A percentile compares a stretch with the other conserved stretches of the same genome.
phyloP scores from a whole-genome alignment of 257 asterid species.

The Salvia splendens region DNA sequence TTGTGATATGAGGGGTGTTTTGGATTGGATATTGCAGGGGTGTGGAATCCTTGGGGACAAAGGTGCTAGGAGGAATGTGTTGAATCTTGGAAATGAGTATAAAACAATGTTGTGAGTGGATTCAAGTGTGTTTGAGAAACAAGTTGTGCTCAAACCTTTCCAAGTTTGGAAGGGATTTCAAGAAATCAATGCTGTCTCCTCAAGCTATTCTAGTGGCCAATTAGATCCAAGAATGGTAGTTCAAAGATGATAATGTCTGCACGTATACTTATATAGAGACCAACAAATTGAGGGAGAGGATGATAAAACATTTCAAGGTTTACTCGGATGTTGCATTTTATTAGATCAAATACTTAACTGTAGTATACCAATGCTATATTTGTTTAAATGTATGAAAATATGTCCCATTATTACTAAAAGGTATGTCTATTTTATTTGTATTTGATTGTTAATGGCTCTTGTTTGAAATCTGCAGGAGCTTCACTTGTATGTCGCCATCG shows the following conservation, averaged over 20 bases:
- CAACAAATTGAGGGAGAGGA: too few relatives aligned
- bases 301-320: too few relatives aligned
- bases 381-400: too few relatives aligned
- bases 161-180: conserved; percentile 67
- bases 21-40: conserved; percentile 38
- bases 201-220: conserved; percentile 74
- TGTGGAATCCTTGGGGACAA: conserved; percentile 70
- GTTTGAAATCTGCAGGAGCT: conserved; percentile 50
- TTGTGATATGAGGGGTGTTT: too few relatives aligned
- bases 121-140: conserved; percentile 54
- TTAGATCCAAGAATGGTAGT: conserved; percentile 55
- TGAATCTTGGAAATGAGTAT: conserved; percentile 33
- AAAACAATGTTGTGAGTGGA: conserved; percentile 56
- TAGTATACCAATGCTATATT: too few relatives aligned
- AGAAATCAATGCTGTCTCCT: conserved; percentile 53
- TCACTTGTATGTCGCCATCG: conserved; percentile 58
- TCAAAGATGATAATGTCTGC: not conserved
- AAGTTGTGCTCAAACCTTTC: conserved; percentile 49
- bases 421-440: too few relatives aligned
- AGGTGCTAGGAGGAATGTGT: conserved; percentile 35
- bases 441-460: too few relatives aligned
- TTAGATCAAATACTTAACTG: too few relatives aligned
- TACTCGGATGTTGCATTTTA: too few relatives aligned
- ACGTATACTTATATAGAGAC: too few relatives aligned
- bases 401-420: too few relatives aligned